Evolutionary conservation across 805 yeast genomes (phyloP).

Genomic region (Kodamaea hsintzibuensis): DNA sequence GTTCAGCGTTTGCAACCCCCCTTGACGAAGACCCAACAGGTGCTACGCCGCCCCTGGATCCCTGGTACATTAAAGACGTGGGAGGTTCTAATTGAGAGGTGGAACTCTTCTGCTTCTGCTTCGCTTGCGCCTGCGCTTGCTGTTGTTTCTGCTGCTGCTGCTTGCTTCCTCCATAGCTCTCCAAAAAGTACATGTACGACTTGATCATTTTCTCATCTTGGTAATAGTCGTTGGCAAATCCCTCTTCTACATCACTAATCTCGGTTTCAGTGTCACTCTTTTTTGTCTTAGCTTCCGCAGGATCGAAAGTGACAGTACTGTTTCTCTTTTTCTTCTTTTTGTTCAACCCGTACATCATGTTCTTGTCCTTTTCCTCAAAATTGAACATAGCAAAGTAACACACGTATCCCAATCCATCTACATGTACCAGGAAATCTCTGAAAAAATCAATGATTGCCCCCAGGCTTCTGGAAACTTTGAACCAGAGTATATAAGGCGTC

Average conservation of each 20-base stretch:
- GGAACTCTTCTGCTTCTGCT: neutral
- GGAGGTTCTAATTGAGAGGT: constrained; percentile 15
- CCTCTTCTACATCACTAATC: constrained; percentile 19
- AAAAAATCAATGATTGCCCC: constrained; percentile 86
- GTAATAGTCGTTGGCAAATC: constrained; percentile 37
- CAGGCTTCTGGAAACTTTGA: constrained; percentile 69
- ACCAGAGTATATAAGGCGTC: constrained; percentile 90
- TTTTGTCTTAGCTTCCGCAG: neutral
- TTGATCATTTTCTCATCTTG: constrained; percentile 89
- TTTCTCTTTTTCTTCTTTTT: constrained; percentile 16
- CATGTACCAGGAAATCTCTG: constrained; percentile 84
- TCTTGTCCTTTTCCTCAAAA: constrained; percentile 58
- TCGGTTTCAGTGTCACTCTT: constrained; percentile 15
- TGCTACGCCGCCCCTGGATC: neutral
- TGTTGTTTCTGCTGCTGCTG: constrained; percentile 3
- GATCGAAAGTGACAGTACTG: constrained; percentile 8
- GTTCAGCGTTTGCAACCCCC: neutral
- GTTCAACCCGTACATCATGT: constrained; percentile 38
- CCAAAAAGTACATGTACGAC: constrained; percentile 83
- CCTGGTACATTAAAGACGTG: constrained; percentile 16
- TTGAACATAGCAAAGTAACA: constrained; percentile 94
- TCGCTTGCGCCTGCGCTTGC: constrained; percentile 1
- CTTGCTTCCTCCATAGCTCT: constrained; percentile 57
- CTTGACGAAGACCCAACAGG: neutral
- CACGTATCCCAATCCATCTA: constrained; percentile 93